These are phyloP conservation scores for Bertia moriformis DNA, from an alignment of 2,329 filamentous ascomycete species.

Conservation along the genomic window DNA sequence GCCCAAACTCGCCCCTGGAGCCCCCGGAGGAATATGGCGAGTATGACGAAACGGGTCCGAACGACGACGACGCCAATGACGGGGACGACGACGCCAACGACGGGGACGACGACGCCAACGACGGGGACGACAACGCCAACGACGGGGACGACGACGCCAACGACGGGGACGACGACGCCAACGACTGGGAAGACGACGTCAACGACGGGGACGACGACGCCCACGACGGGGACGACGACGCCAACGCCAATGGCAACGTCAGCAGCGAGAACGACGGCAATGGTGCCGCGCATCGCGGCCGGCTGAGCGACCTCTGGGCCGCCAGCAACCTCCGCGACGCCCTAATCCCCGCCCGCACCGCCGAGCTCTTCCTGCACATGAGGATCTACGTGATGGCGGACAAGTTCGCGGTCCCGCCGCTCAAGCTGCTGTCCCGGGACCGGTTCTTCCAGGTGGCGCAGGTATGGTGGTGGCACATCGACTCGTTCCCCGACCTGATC, in stretches of 20 bases:
- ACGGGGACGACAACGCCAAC: not conserved
- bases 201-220: no score
- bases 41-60: no score
- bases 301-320: no score
- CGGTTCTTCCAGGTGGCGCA: constrained; percentile 13
- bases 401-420: constrained; percentile 17
- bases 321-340: no score
- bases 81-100: not conserved
- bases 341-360: constrained; percentile 2
- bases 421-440: constrained; percentile 12
- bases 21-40: no score
- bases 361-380: constrained; percentile 7
- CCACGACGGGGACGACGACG: no score
- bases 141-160: constrained; percentile 3
- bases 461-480: constrained; percentile 2
- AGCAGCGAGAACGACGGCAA: no score
- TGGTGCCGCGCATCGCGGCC: no score
- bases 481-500: constrained; percentile 8
- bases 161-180: constrained; percentile 4
- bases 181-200: no score
- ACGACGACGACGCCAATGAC: no score
- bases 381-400: constrained; percentile 18
- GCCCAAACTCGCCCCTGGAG: no score
- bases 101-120: constrained; percentile 2
- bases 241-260: no score